Percentiles rank a stretch among this genome's conserved stretches.
These are phyloP conservation scores for Pichia phayaonensis DNA, from an alignment of 805 yeast genomes.

Conservation along the genomic window DNA sequence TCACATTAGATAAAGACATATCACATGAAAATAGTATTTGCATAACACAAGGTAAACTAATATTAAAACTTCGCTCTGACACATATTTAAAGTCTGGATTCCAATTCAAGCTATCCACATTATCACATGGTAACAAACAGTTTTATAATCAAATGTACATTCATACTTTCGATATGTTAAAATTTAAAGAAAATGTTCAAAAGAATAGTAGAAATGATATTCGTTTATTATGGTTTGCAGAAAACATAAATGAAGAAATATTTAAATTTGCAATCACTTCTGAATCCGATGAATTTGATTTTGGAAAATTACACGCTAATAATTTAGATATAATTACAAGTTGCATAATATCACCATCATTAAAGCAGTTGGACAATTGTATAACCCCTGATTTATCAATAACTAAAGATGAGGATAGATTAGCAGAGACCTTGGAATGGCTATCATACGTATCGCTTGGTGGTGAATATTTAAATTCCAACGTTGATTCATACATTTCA, in stretches of 20 bases:
- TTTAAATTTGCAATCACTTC: slow-evolving; percentile 3
- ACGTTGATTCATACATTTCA: slow-evolving; percentile 19
- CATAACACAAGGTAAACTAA: slow-evolving; percentile 21
- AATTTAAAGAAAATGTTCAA: slow-evolving; percentile 5
- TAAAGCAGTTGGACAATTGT: slow-evolving; percentile 10
- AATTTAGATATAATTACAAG: not conserved
- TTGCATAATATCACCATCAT: not conserved
- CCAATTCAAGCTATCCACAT: slow-evolving; percentile 21
- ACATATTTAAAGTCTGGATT: slow-evolving; percentile 29
- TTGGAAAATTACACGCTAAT: not conserved
- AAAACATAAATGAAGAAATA: slow-evolving; percentile 12
- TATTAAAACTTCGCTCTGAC: slow-evolving; percentile 25
- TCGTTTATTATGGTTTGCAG: slow-evolving; percentile 27
- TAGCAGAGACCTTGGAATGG: slow-evolving; percentile 25
- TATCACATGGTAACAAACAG: slow-evolving; percentile 21
- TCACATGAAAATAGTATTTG: slow-evolving; percentile 29
- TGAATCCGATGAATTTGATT: not conserved
- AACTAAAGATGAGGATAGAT: slow-evolving; percentile 17
- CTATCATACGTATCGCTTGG: slow-evolving; percentile 20
- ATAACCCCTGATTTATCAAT: slow-evolving; percentile 16
- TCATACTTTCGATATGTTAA: slow-evolving; percentile 16
- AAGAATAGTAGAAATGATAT: slow-evolving; percentile 16
- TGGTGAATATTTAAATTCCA: slow-evolving; percentile 23
- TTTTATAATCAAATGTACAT: slow-evolving; percentile 18
- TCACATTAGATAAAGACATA: slow-evolving; percentile 15